Evolutionary conservation across 2,329 filamentous ascomycete species (phyloP), one percentile per base, ranked within the genome.

Genomic region (Ophiostoma himal-ulmi): DNA sequence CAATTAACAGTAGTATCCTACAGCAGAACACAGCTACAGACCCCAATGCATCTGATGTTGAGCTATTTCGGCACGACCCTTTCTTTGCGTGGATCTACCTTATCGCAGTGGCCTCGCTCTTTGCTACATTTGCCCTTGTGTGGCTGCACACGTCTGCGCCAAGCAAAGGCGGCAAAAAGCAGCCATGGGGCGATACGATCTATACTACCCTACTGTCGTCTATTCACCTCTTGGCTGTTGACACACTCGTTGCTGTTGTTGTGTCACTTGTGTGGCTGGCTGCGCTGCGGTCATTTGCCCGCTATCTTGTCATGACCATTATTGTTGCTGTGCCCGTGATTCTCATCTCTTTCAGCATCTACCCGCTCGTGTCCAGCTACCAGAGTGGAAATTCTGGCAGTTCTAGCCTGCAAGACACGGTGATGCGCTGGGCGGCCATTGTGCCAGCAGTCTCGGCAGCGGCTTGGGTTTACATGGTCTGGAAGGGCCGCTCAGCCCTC

Each of bases 31-130:
- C 77, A 13, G 77, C 81, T 22, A 76, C 79, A 1, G 78, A 86
- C 0, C 82, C 88, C 41, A 83, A 86, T 34, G 81, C 85, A 13
- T 82, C 87, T 5, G 85, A 89, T 57, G 84, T 85, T 68, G 90
- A 94, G 76, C 85, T 91, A 30, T 93, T 93, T 72, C 85, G 86
- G 68, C 93, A 98, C 78, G 95, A 99, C 79, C 84, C 89, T 5
- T 96, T 98, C 80, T 99, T 95, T 84, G 92, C 91, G 4, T 94
- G 92, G 80, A 84, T 97, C 62, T 99, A 94, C 78, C 81, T 96
- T 67, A 95, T 98, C 75, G 89, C 89, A 44, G 82, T 96, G 69
- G 93, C 92, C 65, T 91, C 90, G 54, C 86, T 98, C 77, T 87
- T 98, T 76, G 91, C 94, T 14, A 94, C 93, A 0, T 96, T 93